These are phyloP conservation scores for Parascedosporium putredinis DNA, from an alignment of 2,329 filamentous ascomycete species.

Conservation along the genomic window DNA sequence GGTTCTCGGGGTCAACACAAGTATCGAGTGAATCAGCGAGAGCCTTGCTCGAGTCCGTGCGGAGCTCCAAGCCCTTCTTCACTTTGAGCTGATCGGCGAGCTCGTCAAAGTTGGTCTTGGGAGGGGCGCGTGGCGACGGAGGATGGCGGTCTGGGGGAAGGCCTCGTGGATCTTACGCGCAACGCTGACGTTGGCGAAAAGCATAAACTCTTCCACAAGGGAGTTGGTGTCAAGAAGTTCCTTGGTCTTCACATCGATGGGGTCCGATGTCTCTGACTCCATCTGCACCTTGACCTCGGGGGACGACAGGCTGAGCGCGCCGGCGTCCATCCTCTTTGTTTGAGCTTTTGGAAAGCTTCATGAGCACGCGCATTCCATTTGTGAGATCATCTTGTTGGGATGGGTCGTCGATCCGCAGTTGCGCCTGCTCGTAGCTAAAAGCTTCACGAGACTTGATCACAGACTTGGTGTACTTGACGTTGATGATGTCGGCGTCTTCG, in stretches of 20 bases:
- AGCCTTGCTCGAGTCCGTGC: conserved; percentile 80
- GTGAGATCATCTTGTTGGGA: conserved; percentile 86
- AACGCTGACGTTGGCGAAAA: conserved; percentile 93
- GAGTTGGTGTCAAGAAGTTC: conserved; percentile 91
- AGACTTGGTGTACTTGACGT: conserved; percentile 86
- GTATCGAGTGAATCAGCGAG: conserved; percentile 83
- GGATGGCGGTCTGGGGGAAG: conserved; percentile 89
- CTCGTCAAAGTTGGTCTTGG: conserved; percentile 97
- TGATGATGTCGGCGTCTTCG: conserved; percentile 73
- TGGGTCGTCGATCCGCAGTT: conserved; percentile 82
- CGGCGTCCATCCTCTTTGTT: conserved; percentile 95
- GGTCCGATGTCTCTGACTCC: conserved; percentile 91
- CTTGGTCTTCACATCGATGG: conserved; percentile 93
- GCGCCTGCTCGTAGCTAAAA: conserved; percentile 95
- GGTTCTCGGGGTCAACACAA: conserved; percentile 69
- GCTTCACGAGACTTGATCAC: conserved; percentile 95
- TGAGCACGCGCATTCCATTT: conserved; percentile 72
- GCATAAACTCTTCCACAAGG: conserved; percentile 97
- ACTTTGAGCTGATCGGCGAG: conserved; percentile 82
- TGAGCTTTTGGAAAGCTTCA: conserved; percentile 84
- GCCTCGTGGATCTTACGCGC: conserved; percentile 81
- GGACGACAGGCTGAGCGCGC: conserved; percentile 90
- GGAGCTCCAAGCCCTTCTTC: conserved; percentile 71
- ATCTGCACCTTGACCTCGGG: conserved; percentile 94
- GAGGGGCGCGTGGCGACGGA: conserved; percentile 83